Evolutionary conservation across 352 stramenopile species (phyloP).

Genomic region (Pythium brassicae): DNA sequence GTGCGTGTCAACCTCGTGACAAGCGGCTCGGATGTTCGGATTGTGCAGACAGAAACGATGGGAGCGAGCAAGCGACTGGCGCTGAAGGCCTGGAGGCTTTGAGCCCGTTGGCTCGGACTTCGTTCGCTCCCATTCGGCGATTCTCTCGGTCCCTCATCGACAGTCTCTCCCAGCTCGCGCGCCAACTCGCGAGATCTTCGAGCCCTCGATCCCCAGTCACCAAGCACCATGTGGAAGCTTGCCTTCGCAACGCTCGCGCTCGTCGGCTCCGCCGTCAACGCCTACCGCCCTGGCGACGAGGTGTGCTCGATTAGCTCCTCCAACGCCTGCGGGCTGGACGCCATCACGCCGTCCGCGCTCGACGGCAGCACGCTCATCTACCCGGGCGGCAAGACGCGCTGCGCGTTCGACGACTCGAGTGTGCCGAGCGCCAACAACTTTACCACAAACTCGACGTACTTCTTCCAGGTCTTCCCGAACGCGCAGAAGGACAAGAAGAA

Average conservation of each 20-base stretch:
- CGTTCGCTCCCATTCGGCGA: neutral
- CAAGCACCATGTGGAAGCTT: constrained; percentile 28
- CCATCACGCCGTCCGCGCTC: constrained; percentile 36
- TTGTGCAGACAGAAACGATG: no score
- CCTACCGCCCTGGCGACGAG: constrained; percentile 39
- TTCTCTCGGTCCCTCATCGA: neutral
- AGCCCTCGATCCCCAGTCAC: neutral
- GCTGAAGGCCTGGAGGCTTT: no score
- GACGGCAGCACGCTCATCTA: constrained; percentile 59
- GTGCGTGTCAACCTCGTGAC: no score
- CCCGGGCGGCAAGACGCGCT: constrained; percentile 44
- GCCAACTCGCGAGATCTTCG: neutral
- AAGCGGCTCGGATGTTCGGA: no score
- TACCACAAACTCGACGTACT: constrained; percentile 54
- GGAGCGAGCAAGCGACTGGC: no score
- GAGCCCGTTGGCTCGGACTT: no score
- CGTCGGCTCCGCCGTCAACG: constrained; percentile 10
- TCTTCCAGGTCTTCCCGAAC: constrained; percentile 72
- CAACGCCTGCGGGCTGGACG: constrained; percentile 44
- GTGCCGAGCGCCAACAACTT: constrained; percentile 33
- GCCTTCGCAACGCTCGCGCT: constrained; percentile 22
- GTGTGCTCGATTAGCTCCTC: constrained; percentile 45
- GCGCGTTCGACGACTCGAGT: constrained; percentile 50
- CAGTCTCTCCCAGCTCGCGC: neutral
- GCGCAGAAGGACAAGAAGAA: constrained; percentile 50